Evolutionary conservation across 352 stramenopile species (phyloP), one percentile per base, ranked within the genome.

Genomic region (Pythium periplocum): DNA sequence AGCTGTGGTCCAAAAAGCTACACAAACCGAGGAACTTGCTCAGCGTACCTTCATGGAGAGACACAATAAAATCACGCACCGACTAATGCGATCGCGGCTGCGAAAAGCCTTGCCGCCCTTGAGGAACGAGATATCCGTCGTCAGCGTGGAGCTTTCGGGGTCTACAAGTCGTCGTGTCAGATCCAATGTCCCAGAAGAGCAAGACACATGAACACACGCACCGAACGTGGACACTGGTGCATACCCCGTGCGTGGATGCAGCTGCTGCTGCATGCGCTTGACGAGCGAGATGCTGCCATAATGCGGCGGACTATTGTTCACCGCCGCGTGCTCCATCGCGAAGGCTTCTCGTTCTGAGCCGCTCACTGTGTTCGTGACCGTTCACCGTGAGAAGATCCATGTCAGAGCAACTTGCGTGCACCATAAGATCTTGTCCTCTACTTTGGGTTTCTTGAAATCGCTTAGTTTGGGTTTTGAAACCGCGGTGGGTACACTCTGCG

Each of bases 1-100:
- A 64, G 36, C 83, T 89, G 69, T 91, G 84, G 60, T 94, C 83
- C 46, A 94, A 58, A 53, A 87, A 84, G 0, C 83, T 93, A 55
- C 31, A 48, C 4, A 50, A 5, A 38, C 30, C 48, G 17, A 6
- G 50, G 9, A 30, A 46, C 12, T 9, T 45, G 43, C 31, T n/a
- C 7, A 37, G 9, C 4, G 12, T 7, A n/a, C 4, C 31, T 45
- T 43, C 2, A 38, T 55, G 17, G 12, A 32, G 4, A 12, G 8
- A 17, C 34, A 11, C n/a, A n/a, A 36, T 4, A 6, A 49, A 10
- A 30, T n/a, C 34, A 61, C 47, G 10, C 30, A 62, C 70, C 70
- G 64, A 61, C 70, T 79, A 53, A 79, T 75, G 35, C 70, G 67
- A 35, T 77, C 67, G 36, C 67, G 70, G 32, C 61, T 75, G 45